Conservation (phyloP, 345 rosid species). For the Lepidium africanum region DNA sequence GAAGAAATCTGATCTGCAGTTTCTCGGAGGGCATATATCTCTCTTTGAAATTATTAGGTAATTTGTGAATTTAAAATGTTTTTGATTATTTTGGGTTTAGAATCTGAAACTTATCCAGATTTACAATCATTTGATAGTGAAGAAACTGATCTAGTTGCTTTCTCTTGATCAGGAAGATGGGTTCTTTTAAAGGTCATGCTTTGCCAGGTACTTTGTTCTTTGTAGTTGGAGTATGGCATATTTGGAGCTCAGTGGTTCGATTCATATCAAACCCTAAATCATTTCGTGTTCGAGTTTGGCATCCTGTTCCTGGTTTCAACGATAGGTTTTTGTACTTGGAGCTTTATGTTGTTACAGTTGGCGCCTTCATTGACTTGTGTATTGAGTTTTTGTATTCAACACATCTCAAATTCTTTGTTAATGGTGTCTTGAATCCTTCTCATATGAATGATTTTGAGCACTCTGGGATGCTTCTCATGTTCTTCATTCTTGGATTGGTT, state of each 20-base stretch:
- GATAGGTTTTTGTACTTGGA: conserved; percentile 76
- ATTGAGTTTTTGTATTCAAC: conserved; percentile 89
- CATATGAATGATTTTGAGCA: conserved; percentile 98
- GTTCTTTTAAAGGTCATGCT: conserved; percentile 92
- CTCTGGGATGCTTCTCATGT: conserved; percentile 96
- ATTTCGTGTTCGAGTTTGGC: conserved; percentile 79
- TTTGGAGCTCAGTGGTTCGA: conserved; percentile 65
- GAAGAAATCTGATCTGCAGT: conserved; percentile 2
- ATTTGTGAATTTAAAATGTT: not conserved
- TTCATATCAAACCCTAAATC: conserved; percentile 53
- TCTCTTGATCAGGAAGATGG: conserved; percentile 42
- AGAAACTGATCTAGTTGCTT: not conserved
- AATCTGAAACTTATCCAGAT: not conserved
- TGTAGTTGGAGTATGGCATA: conserved; percentile 77
- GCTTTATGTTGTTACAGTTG: conserved; percentile 66
- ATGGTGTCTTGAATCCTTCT: conserved; percentile 71
- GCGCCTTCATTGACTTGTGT: conserved; percentile 73
- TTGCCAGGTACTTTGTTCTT: conserved; percentile 82
- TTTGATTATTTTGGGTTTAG: not conserved
- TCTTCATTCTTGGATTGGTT: conserved; percentile 67
- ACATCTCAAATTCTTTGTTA: conserved; percentile 73
- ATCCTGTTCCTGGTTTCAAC: conserved; percentile 69
- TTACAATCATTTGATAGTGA: not conserved
- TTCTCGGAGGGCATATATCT: not conserved
- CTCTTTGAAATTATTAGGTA: not conserved